Conservation (phyloP, 129 eudicot species). For the Helichrysum umbraculigerum region DNA sequence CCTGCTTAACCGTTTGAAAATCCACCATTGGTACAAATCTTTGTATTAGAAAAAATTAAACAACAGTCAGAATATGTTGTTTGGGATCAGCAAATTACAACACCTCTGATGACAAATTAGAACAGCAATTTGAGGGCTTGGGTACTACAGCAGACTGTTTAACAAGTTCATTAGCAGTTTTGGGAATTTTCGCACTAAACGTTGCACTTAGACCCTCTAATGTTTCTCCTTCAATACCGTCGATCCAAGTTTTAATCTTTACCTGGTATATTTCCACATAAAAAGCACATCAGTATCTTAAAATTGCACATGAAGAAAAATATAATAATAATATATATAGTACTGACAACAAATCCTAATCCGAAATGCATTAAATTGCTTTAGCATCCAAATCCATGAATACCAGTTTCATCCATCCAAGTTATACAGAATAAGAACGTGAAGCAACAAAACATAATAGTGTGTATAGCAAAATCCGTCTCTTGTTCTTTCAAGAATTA, state of each 20-base stretch:
- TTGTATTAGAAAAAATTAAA: not conserved
- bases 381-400: not conserved
- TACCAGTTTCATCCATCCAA: not conserved
- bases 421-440: not conserved
- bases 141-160: slow-evolving; percentile 42
- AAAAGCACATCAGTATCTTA: slow-evolving; percentile 14
- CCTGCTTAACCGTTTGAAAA: slow-evolving; percentile 41
- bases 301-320: slow-evolving; percentile 5
- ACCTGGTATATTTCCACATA: slow-evolving; percentile 47
- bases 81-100: slow-evolving; percentile 19
- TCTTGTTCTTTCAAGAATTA: too few species aligned
- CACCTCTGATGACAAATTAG: slow-evolving; percentile 60
- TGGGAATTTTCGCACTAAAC: slow-evolving; percentile 54
- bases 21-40: slow-evolving; percentile 15
- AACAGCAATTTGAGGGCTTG: slow-evolving; percentile 62
- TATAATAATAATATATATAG: not conserved
- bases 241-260: slow-evolving; percentile 48
- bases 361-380: slow-evolving; percentile 6
- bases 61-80: not conserved
- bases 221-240: slow-evolving; percentile 52
- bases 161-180: slow-evolving; percentile 36
- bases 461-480: too few species aligned
- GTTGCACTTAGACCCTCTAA: slow-evolving; percentile 62
- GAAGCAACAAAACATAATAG: not conserved
- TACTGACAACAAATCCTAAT: slow-evolving; percentile 15